Conservation (phyloP, 352 stramenopile species). For the Phytophthora colocasiae region DNA sequence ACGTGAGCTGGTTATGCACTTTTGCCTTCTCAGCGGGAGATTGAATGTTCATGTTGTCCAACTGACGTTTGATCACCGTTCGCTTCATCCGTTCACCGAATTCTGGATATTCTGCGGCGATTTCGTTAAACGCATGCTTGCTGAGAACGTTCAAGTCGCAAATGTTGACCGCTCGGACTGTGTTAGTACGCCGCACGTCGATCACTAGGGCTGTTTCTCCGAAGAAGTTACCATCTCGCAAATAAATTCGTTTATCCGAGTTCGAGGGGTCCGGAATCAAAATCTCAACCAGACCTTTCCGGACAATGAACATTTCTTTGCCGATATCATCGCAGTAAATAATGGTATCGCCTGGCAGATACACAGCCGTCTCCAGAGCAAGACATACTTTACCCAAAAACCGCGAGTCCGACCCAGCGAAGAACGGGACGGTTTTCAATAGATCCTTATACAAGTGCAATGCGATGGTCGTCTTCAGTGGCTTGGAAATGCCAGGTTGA, state of each 20-base stretch:
- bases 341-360: constrained; percentile 78
- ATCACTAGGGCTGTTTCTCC: constrained; percentile 82
- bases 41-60: constrained; percentile 89
- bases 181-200: constrained; percentile 81
- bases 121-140: constrained; percentile 83
- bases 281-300: constrained; percentile 85
- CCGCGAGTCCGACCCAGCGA: constrained; percentile 71
- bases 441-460: constrained; percentile 85
- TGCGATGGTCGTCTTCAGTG: constrained; percentile 76
- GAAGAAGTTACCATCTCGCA: constrained; percentile 82
- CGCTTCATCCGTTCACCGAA: constrained; percentile 85
- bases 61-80: constrained; percentile 81
- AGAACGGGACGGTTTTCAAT: constrained; percentile 82
- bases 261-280: constrained; percentile 58
- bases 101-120: constrained; percentile 79
- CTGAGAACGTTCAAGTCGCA: constrained; percentile 83
- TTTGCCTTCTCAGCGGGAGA: constrained; percentile 77
- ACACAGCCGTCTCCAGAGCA: constrained; percentile 78
- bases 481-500: constrained; percentile 81
- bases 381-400: constrained; percentile 86
- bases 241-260: constrained; percentile 70
- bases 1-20: constrained; percentile 77
- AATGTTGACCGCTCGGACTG: constrained; percentile 79
- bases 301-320: constrained; percentile 90
- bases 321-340: constrained; percentile 87